A percentile compares a stretch with the other conserved stretches of the same genome.
Evolutionary conservation across 371 early-diverging fungal species (phyloP).

Genomic region (Massospora cicadina): DNA sequence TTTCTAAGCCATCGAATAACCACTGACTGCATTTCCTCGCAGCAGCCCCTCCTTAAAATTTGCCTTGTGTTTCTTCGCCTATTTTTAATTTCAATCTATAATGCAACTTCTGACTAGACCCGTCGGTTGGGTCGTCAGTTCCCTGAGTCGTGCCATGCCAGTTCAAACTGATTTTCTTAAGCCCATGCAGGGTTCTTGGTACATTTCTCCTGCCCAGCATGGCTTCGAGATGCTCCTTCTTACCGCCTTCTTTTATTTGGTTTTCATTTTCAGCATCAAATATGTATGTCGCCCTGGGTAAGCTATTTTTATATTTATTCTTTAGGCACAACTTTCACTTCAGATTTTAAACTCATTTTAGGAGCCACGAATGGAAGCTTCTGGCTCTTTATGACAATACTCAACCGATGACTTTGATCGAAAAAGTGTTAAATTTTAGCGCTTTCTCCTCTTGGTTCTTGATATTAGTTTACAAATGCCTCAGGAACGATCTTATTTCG

Average conservation of each 20-base stretch:
- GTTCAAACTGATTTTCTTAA: not conserved
- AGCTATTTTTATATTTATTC: not conserved
- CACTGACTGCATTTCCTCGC: too few species aligned
- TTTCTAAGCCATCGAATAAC: too few species aligned
- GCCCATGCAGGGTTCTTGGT: constrained; percentile 4
- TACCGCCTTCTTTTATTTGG: not conserved
- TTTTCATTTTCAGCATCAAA: not conserved
- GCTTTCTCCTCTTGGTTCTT: not conserved
- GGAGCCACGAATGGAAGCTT: not conserved
- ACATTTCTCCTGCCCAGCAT: constrained; percentile 7
- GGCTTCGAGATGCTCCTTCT: not conserved
- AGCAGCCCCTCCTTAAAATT: too few species aligned
- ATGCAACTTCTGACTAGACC: not conserved
- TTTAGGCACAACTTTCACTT: not conserved
- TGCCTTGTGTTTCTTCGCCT: too few species aligned
- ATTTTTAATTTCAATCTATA: not conserved
- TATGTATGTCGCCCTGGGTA: not conserved
- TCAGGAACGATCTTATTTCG: not conserved
- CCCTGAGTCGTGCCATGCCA: not conserved
- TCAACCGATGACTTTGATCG: not conserved
- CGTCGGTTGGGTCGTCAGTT: not conserved
- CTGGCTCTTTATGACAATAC: not conserved
- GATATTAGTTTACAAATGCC: not conserved
- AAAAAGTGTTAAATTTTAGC: not conserved
- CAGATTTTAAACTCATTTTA: not conserved